Conservation (phyloP, 768 basidiomycete species). For the Psilocybe tampanensis region DNA sequence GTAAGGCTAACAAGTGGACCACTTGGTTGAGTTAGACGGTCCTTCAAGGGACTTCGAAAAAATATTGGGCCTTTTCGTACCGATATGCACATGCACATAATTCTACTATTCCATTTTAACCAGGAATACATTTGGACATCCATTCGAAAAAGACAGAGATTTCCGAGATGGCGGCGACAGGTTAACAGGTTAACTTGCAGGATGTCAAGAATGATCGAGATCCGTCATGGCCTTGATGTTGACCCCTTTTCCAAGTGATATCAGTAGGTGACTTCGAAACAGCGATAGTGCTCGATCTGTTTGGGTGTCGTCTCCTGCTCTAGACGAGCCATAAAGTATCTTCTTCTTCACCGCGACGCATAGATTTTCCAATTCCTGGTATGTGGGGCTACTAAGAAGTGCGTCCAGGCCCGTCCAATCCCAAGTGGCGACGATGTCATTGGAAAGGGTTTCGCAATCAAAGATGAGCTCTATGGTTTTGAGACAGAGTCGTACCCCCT, state of each 20-base stretch:
- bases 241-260: not conserved
- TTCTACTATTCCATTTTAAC: no score
- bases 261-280: not conserved
- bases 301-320: not conserved
- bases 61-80: no score
- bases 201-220: not conserved
- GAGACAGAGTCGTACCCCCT: not conserved
- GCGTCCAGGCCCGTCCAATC: constrained; percentile 11
- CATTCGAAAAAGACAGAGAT: no score
- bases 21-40: constrained; percentile 54
- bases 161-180: no score
- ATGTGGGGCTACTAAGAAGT: constrained; percentile 5
- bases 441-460: constrained; percentile 15
- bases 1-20: constrained; percentile 45
- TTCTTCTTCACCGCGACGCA: constrained; percentile 12
- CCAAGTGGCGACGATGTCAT: constrained; percentile 1
- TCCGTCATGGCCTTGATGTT: not conserved
- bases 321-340: not conserved
- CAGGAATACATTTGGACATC: no score
- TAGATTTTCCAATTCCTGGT: constrained; percentile 4
- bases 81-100: no score
- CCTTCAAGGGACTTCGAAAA: no score
- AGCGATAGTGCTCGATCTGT: not conserved
- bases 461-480: constrained; percentile 16
- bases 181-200: no score